Conservation (phyloP, 2,329 filamentous ascomycete genomes). For the Lasiodiplodia theobromae region DNA sequence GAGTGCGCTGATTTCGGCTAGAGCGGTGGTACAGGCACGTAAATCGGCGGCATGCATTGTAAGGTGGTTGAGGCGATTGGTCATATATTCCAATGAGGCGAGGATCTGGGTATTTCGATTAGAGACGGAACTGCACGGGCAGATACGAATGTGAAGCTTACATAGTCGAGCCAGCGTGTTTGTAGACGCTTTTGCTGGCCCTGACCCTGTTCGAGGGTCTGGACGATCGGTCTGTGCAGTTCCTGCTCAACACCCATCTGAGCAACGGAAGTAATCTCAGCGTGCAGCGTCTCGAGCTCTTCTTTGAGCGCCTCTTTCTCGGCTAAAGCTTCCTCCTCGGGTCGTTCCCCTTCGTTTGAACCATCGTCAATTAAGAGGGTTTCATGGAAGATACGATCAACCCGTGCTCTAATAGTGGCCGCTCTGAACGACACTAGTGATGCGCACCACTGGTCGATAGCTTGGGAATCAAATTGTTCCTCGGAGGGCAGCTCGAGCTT, state of each 20-base stretch:
- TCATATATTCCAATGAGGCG: conserved; percentile 52
- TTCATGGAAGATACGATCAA: conserved; percentile 63
- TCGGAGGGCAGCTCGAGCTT: conserved; percentile 61
- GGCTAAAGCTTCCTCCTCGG: conserved; percentile 55
- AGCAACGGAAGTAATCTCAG: conserved; percentile 72
- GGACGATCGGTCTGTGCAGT: conserved; percentile 67
- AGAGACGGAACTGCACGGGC: background rate
- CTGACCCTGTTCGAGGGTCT: conserved; percentile 45
- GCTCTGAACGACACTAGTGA: conserved; percentile 50
- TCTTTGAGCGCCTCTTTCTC: conserved; percentile 64
- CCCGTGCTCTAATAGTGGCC: conserved; percentile 50
- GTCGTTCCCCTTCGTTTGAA: conserved; percentile 51
- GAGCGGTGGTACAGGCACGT: conserved; percentile 42
- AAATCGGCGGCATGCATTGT: conserved; percentile 36
- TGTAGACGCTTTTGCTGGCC: conserved; percentile 45
- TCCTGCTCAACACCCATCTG: conserved; percentile 76
- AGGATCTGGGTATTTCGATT: conserved; percentile 40
- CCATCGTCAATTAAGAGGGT: conserved; percentile 34
- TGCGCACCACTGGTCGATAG: conserved; percentile 63
- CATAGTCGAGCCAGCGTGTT: conserved; percentile 53
- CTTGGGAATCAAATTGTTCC: conserved; percentile 60
- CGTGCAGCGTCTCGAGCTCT: conserved; percentile 73
- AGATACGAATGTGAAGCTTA: conserved; percentile 33
- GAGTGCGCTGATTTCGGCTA: conserved; percentile 41
- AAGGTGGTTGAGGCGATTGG: conserved; percentile 43